A percentile compares a stretch with the other conserved stretches of the same genome.
Evolutionary conservation across 2,329 filamentous ascomycete genomes (phyloP).

Genomic region (Aspergillus sp.): DNA sequence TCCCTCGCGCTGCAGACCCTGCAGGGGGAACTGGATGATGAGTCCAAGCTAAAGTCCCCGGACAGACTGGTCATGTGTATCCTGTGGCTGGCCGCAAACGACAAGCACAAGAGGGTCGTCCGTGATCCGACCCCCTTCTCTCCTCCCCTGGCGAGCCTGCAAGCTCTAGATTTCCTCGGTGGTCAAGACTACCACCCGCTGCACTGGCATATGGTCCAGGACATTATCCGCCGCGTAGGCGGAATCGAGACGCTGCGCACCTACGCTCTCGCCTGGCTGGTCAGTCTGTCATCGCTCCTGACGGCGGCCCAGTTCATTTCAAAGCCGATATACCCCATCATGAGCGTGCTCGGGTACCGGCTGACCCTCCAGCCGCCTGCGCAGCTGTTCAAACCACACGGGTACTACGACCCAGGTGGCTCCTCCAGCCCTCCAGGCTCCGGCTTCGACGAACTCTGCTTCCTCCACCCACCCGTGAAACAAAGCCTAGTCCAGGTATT

Average conservation of each 20-base stretch:
- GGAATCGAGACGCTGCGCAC: constrained; percentile 6
- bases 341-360: constrained; percentile 1
- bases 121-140: constrained; percentile 15
- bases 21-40: constrained; percentile 1
- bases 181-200: constrained; percentile 13
- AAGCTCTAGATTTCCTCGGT: constrained; percentile 14
- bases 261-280: constrained; percentile 12
- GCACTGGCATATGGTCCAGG: constrained; percentile 17
- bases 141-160: constrained; percentile 5
- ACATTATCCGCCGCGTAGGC: constrained; percentile 8
- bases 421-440: neutral
- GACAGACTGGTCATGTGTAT: constrained; percentile 15
- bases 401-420: neutral
- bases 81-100: constrained; percentile 14
- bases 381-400: constrained; percentile 2
- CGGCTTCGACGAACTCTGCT: constrained; percentile 10
- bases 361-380: constrained; percentile 5
- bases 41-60: neutral
- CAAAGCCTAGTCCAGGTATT: constrained; percentile 2
- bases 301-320: constrained; percentile 3
- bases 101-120: neutral
- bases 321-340: constrained; percentile 12
- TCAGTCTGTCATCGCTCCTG: constrained; percentile 12
- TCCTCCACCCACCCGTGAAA: constrained; percentile 7
- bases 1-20: neutral